These are phyloP conservation scores for Sporisorium graminicola DNA, from an alignment of 1,284 basidiomycete species.

Conservation along the genomic window DNA sequence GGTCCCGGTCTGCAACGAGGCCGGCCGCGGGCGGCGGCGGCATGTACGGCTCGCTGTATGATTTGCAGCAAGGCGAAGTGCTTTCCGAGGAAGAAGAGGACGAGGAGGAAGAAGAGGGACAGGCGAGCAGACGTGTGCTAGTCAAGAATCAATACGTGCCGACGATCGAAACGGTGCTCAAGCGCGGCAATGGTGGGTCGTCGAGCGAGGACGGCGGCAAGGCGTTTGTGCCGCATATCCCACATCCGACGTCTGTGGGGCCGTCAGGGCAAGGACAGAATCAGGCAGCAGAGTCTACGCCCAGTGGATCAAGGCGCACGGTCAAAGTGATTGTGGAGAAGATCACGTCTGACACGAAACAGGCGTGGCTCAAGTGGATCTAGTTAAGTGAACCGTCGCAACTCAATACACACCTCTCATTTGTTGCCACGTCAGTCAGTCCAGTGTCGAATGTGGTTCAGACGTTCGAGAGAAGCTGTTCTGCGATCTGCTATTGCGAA, in stretches of 20 bases:
- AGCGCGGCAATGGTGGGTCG: background rate
- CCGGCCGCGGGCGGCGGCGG: constrained; percentile 6
- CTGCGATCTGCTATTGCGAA: constrained; percentile 2
- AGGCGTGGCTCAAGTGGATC: constrained; percentile 56
- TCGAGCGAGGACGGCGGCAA: background rate
- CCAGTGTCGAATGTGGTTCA: too few relatives aligned
- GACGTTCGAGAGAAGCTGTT: too few relatives aligned
- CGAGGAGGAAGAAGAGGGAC: constrained; percentile 20
- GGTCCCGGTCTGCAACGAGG: constrained; percentile 16
- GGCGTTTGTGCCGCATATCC: constrained; percentile 31
- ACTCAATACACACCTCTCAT: too few relatives aligned
- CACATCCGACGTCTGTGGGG: constrained; percentile 16
- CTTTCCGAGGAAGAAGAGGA: constrained; percentile 50
- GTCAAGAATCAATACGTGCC: background rate
- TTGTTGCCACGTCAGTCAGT: too few relatives aligned
- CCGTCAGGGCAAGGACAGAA: background rate
- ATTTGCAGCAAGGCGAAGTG: constrained; percentile 36
- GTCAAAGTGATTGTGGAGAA: constrained; percentile 48
- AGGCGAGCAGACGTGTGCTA: background rate
- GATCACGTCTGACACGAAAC: constrained; percentile 43
- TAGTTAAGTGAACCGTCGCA: background rate
- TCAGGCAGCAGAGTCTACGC: background rate
- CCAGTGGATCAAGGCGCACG: constrained; percentile 3
- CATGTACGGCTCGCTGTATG: constrained; percentile 28
- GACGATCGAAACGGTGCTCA: constrained; percentile 31